A percentile compares a stretch with the other conserved stretches of the same genome.
Conservation (phyloP, 2,329 filamentous ascomycete genomes). For the Taxawa tesnikishii region DNA sequence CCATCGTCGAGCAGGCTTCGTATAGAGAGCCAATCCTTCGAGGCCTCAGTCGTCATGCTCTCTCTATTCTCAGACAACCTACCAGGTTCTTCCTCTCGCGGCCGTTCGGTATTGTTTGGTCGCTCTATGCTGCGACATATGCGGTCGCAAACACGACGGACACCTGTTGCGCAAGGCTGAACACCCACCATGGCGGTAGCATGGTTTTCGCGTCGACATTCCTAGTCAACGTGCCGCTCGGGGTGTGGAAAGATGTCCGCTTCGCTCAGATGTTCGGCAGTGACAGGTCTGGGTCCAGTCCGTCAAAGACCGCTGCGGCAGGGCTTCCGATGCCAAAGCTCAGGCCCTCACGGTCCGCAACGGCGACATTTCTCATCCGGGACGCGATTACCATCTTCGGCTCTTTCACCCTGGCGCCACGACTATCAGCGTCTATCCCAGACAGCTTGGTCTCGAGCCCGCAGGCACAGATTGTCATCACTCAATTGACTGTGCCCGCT, state of each 20-base stretch:
- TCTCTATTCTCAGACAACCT: conserved; percentile 14
- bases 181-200: conserved; percentile 7
- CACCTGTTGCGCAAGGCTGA: conserved; percentile 9
- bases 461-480: conserved; percentile 10
- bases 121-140: conserved; percentile 18
- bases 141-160: conserved; percentile 16
- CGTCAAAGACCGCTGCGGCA: conserved; percentile 3
- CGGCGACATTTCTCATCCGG: conserved; percentile 16
- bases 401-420: conserved; percentile 17
- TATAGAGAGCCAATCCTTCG: conserved; percentile 10
- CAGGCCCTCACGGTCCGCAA: conserved; percentile 8
- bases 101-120: conserved; percentile 18
- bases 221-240: conserved; percentile 16
- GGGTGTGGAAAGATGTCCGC: conserved; percentile 18
- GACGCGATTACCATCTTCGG: conserved; percentile 20
- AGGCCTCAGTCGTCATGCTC: conserved; percentile 12
- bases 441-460: conserved; percentile 11
- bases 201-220: conserved; percentile 17
- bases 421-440: conserved; percentile 12
- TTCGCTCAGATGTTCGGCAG: conserved; percentile 18
- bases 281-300: conserved; percentile 2
- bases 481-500: conserved; percentile 17
- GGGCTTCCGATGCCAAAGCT: conserved; percentile 4
- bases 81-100: conserved; percentile 15
- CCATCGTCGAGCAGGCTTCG: conserved; percentile 17